phyloP scores from a whole-genome alignment of 2,329 filamentous ascomycete species.

The Aspergillus fumigatiaffinis region DNA sequence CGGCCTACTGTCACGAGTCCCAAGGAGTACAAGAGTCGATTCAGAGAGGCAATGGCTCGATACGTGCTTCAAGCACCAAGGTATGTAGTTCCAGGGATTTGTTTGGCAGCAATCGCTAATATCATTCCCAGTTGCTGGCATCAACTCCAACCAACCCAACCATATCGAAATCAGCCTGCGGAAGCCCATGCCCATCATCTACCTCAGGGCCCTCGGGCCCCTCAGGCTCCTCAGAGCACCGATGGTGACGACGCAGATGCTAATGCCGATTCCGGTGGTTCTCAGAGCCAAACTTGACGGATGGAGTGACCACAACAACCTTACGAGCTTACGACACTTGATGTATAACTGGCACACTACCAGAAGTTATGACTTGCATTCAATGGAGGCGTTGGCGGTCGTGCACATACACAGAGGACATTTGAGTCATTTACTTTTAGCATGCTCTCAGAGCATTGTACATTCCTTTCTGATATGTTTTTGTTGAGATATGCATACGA shows the following conservation, averaged over 20 bases:
- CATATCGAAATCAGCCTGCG: constrained; percentile 27
- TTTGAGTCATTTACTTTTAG: background rate
- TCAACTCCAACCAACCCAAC: constrained; percentile 37
- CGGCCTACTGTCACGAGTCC: constrained; percentile 94
- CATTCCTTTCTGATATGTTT: background rate
- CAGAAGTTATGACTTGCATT: background rate
- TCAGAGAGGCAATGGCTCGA: constrained; percentile 93
- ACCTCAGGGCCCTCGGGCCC: background rate
- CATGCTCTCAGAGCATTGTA: background rate
- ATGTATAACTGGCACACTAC: background rate
- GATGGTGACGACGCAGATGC: constrained; percentile 18
- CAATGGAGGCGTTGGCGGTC: background rate
- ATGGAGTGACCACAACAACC: background rate
- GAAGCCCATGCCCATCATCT: constrained; percentile 18
- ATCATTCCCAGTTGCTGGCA: constrained; percentile 40
- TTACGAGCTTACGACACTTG: background rate
- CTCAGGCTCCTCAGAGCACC: constrained; percentile 2
- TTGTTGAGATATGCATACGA: background rate
- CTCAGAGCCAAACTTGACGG: background rate
- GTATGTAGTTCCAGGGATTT: constrained; percentile 26
- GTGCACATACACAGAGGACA: background rate
- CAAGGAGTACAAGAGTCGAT: constrained; percentile 94
- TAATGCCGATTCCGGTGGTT: background rate
- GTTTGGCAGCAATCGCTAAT: constrained; percentile 2
- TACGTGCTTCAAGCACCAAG: constrained; percentile 56